These are phyloP conservation scores for Schizosaccharomyces octosporus DNA, from an alignment of 805 yeast species.

Conservation along the genomic window DNA sequence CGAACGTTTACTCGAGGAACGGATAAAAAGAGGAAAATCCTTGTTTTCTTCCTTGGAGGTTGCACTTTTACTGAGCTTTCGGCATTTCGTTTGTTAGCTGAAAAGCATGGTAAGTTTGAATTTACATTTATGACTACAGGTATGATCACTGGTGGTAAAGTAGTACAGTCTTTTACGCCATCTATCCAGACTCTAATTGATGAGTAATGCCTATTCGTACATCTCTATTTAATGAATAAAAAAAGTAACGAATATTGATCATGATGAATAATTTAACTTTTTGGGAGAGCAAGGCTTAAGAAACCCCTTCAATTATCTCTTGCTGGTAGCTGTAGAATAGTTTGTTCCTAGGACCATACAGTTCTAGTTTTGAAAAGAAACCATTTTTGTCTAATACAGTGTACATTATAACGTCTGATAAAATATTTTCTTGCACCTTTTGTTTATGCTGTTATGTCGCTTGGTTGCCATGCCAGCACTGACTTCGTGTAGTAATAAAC, in stretches of 20 bases:
- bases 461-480: background rate
- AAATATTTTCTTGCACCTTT: no score
- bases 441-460: no score
- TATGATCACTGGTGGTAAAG: background rate
- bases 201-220: background rate
- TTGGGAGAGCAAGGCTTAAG: no score
- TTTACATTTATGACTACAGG: background rate
- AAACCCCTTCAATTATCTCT: no score
- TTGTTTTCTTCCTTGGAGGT: constrained; percentile 57
- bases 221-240: background rate
- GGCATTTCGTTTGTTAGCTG: constrained; percentile 31
- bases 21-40: constrained; percentile 9
- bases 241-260: no score
- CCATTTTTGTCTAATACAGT: background rate
- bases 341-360: no score
- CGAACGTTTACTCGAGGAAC: background rate
- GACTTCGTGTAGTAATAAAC: background rate
- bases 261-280: no score
- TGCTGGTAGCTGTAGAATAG: no score
- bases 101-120: constrained; percentile 3
- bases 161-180: background rate
- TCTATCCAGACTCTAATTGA: background rate
- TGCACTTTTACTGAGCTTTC: constrained; percentile 65
- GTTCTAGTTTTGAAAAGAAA: no score
- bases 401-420: no score